Conservation (phyloP, 495 filamentous ascomycete genomes). For the Daldinia vernicosa region DNA sequence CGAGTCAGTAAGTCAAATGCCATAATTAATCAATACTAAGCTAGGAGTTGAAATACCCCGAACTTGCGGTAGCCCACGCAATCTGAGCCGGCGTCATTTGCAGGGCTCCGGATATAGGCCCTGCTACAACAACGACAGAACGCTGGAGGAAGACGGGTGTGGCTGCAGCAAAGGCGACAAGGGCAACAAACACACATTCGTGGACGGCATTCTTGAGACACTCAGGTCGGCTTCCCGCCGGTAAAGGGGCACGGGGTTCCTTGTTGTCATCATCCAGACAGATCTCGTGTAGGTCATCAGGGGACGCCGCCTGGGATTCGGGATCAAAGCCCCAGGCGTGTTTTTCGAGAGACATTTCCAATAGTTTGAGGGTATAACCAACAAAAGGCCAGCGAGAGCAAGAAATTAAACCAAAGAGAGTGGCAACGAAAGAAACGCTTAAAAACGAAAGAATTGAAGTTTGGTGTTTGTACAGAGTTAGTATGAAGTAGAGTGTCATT, state of each 20-base stretch:
- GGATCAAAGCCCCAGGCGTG: constrained; percentile 35
- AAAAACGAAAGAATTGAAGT: constrained; percentile 34
- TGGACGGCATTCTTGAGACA: constrained; percentile 66
- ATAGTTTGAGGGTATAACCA: constrained; percentile 17
- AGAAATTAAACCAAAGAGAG: constrained; percentile 40
- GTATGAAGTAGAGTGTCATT: not conserved
- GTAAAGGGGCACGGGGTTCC: constrained; percentile 23
- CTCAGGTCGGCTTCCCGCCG: constrained; percentile 54
- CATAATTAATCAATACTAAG: not conserved
- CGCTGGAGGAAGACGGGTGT: constrained; percentile 66
- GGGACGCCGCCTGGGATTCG: constrained; percentile 23
- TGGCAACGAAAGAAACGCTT: constrained; percentile 29
- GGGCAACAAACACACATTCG: constrained; percentile 69
- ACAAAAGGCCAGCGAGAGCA: constrained; percentile 25
- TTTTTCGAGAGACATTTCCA: constrained; percentile 36
- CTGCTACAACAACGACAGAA: constrained; percentile 65
- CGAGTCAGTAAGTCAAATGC: constrained; percentile 3
- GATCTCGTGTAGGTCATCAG: constrained; percentile 46
- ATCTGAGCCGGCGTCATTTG: constrained; percentile 68
- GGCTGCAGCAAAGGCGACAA: constrained; percentile 71
- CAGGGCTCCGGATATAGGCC: constrained; percentile 65
- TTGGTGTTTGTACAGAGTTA: constrained; percentile 2
- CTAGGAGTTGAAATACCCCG: constrained; percentile 53
- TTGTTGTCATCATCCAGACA: constrained; percentile 42
- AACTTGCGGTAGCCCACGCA: constrained; percentile 67